phyloP scores from a whole-genome alignment of 2,329 filamentous ascomycete genomes.

The Fusarium aywerte region DNA sequence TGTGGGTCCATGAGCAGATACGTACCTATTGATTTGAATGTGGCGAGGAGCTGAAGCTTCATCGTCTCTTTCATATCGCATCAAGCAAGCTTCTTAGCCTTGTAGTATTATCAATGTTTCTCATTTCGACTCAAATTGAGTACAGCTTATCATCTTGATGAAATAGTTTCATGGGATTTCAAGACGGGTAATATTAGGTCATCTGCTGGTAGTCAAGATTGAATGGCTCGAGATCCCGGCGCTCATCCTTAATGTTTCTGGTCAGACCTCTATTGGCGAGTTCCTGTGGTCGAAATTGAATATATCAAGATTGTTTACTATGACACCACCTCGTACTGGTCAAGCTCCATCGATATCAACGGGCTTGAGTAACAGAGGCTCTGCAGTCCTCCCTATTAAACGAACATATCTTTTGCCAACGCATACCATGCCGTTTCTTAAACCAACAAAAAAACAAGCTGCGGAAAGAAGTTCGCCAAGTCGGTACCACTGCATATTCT shows the following conservation, averaged over 20 bases:
- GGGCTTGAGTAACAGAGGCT: conserved; percentile 20
- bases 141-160: too few relatives aligned
- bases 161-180: too few relatives aligned
- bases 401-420: conserved; percentile 16
- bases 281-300: too few relatives aligned
- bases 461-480: conserved; percentile 5
- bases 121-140: too few relatives aligned
- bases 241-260: too few relatives aligned
- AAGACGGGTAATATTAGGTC: too few relatives aligned
- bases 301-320: neutral
- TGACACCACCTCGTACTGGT: neutral
- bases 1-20: conserved; percentile 5
- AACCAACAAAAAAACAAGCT: conserved; percentile 7
- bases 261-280: too few relatives aligned
- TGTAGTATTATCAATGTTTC: too few relatives aligned
- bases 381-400: conserved; percentile 23
- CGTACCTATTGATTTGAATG: conserved; percentile 27
- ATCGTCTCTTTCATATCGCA: neutral
- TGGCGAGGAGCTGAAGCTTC: neutral
- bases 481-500: conserved; percentile 31
- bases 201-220: too few relatives aligned
- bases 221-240: too few relatives aligned
- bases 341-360: neutral
- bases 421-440: conserved; percentile 10
- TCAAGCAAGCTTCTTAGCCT: neutral